Conservation (phyloP, 2,329 filamentous ascomycete genomes). For the Hysterium pulicare region DNA sequence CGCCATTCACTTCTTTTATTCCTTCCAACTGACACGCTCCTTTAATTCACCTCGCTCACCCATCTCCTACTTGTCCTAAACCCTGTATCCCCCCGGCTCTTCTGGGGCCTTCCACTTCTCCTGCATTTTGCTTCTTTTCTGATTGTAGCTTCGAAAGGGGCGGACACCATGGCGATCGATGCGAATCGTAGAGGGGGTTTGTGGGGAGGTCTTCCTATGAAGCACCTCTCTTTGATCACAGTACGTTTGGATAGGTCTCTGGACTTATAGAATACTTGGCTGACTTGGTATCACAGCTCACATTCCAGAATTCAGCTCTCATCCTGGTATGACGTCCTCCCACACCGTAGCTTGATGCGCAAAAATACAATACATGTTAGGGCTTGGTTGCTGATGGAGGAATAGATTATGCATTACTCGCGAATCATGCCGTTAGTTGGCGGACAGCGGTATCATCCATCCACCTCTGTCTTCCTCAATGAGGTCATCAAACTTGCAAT, state of each 20-base stretch:
- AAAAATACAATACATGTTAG: not conserved
- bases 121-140: not conserved
- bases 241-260: constrained; percentile 41
- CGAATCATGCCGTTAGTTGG: constrained; percentile 82
- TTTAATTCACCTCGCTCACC: not conserved
- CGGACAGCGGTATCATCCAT: constrained; percentile 87
- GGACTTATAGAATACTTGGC: constrained; percentile 7
- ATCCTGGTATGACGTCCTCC: constrained; percentile 58
- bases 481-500: constrained; percentile 88
- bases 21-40: too few species aligned
- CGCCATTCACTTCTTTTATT: too few species aligned
- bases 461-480: constrained; percentile 89
- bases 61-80: not conserved
- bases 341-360: not conserved
- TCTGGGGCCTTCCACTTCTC: too few species aligned
- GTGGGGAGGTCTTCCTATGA: constrained; percentile 59
- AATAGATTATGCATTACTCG: constrained; percentile 87
- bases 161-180: constrained; percentile 8
- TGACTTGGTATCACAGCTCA: constrained; percentile 56
- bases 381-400: constrained; percentile 10
- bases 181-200: constrained; percentile 18
- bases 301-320: constrained; percentile 74
- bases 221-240: constrained; percentile 64
- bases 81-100: too few species aligned
- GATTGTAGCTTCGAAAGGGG: not conserved